Evolutionary conservation across 495 filamentous ascomycete genomes (phyloP), one percentile per base, ranked within the genome.

Genomic region (Penicillium goetzii): DNA sequence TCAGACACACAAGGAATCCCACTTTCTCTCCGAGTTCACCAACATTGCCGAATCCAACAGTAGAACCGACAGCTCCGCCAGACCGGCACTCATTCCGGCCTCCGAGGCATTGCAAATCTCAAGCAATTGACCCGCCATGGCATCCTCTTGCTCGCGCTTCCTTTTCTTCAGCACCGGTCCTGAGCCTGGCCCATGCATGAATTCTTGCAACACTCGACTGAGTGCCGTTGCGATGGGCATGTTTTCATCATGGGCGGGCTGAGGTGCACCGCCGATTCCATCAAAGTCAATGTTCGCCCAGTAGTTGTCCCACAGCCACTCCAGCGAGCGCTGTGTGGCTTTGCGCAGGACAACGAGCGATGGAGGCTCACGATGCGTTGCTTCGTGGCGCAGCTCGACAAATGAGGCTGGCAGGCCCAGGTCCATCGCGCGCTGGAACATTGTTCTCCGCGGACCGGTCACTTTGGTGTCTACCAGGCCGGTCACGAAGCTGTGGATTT

Each of bases 281-380:
- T 75, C 74, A 9, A 72, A 58, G 30, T 67, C 74, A 57, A 57
- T 40, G 3, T 9, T 43, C 6, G 60, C 75, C 94, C 94, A 98
- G 75, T 96, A 97, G 68, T 89, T 89, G 40, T 83, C 81, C 92
- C 92, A 97, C 53, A 97, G 83, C 94, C 94, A 97, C 32, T 82
- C 84, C 55, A 98, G 77, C 2, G 88, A 91, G 65, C 88, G 84
- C 64, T 81, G 66, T 3, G 88, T 83, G 6, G 89, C 87, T 14
- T 80, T 80, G 57, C 91, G 81, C 58, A 97, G 76, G 28, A 91
- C 85, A 8, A 83, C 76, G 56, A 97, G 76, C 1, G 86, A 85
- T 1, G 94, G 93, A 58, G 97, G 77, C 68, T 92, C 89, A 64
- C 92, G 90, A 74, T 98, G 94, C 40, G 92, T 95, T 34, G 90